phyloP scores from a whole-genome alignment of 139 green algal species.

The Micractinium conductrix region DNA sequence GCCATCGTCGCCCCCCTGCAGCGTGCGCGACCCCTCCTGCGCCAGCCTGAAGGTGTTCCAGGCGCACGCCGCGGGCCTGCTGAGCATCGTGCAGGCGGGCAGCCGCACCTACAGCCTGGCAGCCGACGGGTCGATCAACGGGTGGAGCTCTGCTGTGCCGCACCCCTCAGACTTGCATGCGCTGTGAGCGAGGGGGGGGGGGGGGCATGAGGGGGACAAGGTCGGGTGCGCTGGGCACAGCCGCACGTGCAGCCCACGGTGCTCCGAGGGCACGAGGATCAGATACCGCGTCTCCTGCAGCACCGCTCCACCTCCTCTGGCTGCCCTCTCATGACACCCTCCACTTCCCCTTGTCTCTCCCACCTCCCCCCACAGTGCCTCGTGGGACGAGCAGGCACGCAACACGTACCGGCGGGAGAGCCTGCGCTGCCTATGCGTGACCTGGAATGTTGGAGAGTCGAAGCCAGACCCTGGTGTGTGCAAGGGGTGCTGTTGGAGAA shows the following conservation, averaged over 20 bases:
- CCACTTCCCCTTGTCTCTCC: not conserved
- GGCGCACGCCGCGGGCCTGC: slow-evolving; percentile 52
- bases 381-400: slow-evolving; percentile 32
- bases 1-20: not conserved
- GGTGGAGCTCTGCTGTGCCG: slow-evolving; percentile 55
- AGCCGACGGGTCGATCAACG: slow-evolving; percentile 68
- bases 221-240: too few relatives aligned
- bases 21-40: slow-evolving; percentile 19
- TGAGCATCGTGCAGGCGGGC: slow-evolving; percentile 55
- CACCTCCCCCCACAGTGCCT: slow-evolving; percentile 27
- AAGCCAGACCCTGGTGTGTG: slow-evolving; percentile 48
- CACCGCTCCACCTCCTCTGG: too few relatives aligned
- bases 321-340: too few relatives aligned
- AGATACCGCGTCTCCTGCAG: too few relatives aligned
- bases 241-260: too few relatives aligned
- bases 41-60: slow-evolving; percentile 51
- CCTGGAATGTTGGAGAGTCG: slow-evolving; percentile 89
- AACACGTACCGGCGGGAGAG: slow-evolving; percentile 37
- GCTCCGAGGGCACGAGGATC: too few relatives aligned
- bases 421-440: slow-evolving; percentile 73
- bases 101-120: slow-evolving; percentile 66
- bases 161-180: slow-evolving; percentile 11
- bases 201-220: too few relatives aligned
- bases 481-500: too few relatives aligned
- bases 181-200: slow-evolving; percentile 6